These are phyloP conservation scores for Phytopythium cucurbitacearum DNA, from an alignment of 352 stramenopile genomes.

Conservation along the genomic window DNA sequence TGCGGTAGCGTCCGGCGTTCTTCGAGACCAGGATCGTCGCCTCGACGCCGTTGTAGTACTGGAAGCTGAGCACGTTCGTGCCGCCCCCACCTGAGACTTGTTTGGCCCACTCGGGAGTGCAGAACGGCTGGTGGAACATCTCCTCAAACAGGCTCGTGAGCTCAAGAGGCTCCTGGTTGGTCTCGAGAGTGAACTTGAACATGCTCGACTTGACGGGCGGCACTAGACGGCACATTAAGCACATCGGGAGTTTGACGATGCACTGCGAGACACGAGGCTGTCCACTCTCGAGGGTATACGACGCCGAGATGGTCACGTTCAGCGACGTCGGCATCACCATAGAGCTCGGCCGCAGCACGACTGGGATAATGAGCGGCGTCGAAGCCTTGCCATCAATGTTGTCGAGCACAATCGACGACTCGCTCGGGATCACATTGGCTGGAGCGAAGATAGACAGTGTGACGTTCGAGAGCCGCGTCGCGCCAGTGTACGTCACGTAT, in stretches of 20 bases:
- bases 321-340: constrained; percentile 61
- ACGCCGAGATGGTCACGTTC: constrained; percentile 55
- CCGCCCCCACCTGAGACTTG: constrained; percentile 48
- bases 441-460: constrained; percentile 67
- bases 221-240: constrained; percentile 60
- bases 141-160: constrained; percentile 81
- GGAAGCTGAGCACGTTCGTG: constrained; percentile 83
- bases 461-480: constrained; percentile 63
- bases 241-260: constrained; percentile 69
- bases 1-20: constrained; percentile 81
- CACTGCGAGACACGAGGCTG: constrained; percentile 68
- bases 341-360: constrained; percentile 44
- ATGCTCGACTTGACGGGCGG: constrained; percentile 74
- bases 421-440: constrained; percentile 51
- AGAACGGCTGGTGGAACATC: constrained; percentile 77
- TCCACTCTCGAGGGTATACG: constrained; percentile 67
- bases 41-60: constrained; percentile 85
- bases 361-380: constrained; percentile 59
- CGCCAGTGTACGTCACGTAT: constrained; percentile 80
- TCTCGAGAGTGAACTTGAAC: constrained; percentile 89
- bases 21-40: constrained; percentile 89
- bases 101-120: constrained; percentile 63
- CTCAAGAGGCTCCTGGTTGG: constrained; percentile 74
- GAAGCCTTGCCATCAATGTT: constrained; percentile 59
- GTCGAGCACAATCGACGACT: constrained; percentile 66